Evolutionary conservation across 345 rosid genomes (phyloP), one percentile per base, ranked within the genome.

Genomic region (Eucalyptus cloeziana): DNA sequence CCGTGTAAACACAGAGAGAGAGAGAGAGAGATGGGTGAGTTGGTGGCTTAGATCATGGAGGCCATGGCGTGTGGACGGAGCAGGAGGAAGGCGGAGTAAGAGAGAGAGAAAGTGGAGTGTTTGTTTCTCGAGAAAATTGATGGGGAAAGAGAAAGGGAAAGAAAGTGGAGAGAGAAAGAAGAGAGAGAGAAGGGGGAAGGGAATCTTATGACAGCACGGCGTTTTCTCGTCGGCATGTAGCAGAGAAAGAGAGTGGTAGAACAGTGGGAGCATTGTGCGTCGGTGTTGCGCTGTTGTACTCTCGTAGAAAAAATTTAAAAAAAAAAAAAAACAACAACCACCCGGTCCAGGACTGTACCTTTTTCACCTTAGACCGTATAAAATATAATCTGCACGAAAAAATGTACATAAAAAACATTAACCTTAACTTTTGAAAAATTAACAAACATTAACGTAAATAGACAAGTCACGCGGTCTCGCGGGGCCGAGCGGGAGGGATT

Each of bases 141-240:
- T 44, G 86, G 21, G 21, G 86, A 8, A 52, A 86, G 89, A 86
- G 50, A 79, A 89, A 45, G 88, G 79, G 62, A 81, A 52, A 88
- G 71, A 81, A 52, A 88, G 76, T 56, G 16, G 52, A 40, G 13
- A 45, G 43, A 54, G 19, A 87, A 69, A 87, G 27, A 44, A 33
- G 71, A 86, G 62, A 64, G 17, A 79, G 79, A 58, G 92, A 31
- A 11, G 30, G 64, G 64, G 7, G 14, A 12, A 62, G 62, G 93
- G 96, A 94, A 95, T 94, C 95, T 94, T 85, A 88, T 94, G 98
- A 91, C 99, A 95, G 96, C 97, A 89, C 90, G 94, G 95, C 93
- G 92, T 85, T 60, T 90, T 21, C 92, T 93, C 97, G 96, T 95
- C 94, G 90, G 91, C n/a, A 93, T 92, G 94, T 86, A 89, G 93